These are phyloP conservation scores for Fusarium sp. DNA, from an alignment of 2,329 filamentous ascomycete species.

Conservation along the genomic window DNA sequence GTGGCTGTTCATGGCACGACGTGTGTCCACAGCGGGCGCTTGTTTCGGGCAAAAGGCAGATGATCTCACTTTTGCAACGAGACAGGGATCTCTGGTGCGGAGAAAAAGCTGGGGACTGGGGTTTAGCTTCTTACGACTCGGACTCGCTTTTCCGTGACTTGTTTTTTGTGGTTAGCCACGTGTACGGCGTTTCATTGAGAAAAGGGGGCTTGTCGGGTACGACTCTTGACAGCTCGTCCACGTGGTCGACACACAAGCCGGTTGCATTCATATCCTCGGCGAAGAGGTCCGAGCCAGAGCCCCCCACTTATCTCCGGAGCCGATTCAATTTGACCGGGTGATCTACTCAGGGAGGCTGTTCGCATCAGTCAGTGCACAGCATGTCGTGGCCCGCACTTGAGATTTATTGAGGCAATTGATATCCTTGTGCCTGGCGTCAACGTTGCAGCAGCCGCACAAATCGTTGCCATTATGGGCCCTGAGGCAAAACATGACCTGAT, in stretches of 20 bases:
- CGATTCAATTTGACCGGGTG: not conserved
- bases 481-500: not conserved
- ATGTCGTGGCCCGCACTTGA: not conserved
- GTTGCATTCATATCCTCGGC: not conserved
- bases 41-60: slow-evolving; percentile 11
- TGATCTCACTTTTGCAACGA: not conserved
- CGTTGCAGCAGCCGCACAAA: not conserved
- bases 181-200: not conserved
- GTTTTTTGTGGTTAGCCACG: not conserved
- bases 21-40: not conserved
- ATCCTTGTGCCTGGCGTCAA: not conserved
- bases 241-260: not conserved
- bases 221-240: not conserved
- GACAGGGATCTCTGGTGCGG: not conserved
- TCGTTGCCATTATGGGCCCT: not conserved
- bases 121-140: not conserved
- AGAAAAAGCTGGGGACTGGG: slow-evolving; percentile 8
- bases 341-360: not conserved
- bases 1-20: slow-evolving; percentile 1
- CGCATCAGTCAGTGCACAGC: not conserved
- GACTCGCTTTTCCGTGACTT: not conserved
- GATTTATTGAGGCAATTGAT: not conserved
- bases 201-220: not conserved
- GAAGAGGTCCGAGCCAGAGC: not conserved
- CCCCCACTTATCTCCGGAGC: not conserved